Evolutionary conservation across 2,329 filamentous ascomycete genomes (phyloP).

Genomic region (Raffaelea deltoideospora): DNA sequence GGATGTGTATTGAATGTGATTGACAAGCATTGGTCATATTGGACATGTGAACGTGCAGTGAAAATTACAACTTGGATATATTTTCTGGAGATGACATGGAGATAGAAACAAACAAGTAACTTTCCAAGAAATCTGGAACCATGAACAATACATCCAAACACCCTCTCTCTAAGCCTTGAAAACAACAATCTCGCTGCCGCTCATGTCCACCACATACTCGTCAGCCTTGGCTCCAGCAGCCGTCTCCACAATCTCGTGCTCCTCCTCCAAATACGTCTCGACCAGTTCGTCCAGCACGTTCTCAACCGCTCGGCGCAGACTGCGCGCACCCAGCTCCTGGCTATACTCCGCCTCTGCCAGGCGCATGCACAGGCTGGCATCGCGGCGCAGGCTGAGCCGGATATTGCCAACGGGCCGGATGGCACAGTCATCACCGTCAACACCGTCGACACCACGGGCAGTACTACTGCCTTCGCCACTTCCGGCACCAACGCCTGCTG

Average conservation of each 20-base stretch:
- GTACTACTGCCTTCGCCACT: no score
- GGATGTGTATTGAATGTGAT: no score
- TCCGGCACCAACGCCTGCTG: no score
- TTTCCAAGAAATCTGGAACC: no score
- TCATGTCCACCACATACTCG: constrained; percentile 1
- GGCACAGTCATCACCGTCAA: neutral
- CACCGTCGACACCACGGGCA: neutral
- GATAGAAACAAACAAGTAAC: no score
- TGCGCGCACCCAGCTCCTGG: constrained; percentile 5
- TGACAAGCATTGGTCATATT: no score
- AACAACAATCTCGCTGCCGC: constrained; percentile 1
- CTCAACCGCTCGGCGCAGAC: constrained; percentile 4
- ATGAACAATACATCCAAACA: no score
- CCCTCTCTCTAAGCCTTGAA: no score
- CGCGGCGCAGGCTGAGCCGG: constrained; percentile 1
- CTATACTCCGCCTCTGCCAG: constrained; percentile 3
- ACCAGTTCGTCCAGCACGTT: constrained; percentile 1
- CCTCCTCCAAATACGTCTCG: constrained; percentile 2
- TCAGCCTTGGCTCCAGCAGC: neutral
- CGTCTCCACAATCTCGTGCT: constrained; percentile 1
- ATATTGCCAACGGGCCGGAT: constrained; percentile 1
- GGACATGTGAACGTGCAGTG: no score
- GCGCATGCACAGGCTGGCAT: constrained; percentile 3
- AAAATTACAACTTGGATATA: no score
- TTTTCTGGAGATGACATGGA: no score